Evolutionary conservation across 2,329 filamentous ascomycete genomes (phyloP).

Genomic region (Ascochyta fabae): DNA sequence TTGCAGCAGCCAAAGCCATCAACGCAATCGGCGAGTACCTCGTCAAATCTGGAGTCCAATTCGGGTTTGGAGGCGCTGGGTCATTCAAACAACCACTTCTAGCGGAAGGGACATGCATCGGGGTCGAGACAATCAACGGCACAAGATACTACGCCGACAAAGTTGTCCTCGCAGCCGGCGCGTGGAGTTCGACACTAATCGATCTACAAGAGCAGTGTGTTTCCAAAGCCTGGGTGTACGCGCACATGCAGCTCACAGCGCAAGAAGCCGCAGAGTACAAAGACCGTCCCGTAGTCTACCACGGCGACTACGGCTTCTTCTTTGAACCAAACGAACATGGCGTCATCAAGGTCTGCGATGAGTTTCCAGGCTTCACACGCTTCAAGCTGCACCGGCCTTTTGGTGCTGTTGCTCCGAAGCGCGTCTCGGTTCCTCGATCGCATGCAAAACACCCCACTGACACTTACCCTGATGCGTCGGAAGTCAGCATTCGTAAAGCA

Average conservation of each 20-base stretch:
- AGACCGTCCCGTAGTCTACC: slow-evolving; percentile 62
- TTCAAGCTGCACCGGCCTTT: slow-evolving; percentile 51
- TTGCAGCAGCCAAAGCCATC: slow-evolving; percentile 57
- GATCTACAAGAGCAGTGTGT: slow-evolving; percentile 48
- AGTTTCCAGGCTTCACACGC: slow-evolving; percentile 59
- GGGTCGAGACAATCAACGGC: slow-evolving; percentile 52
- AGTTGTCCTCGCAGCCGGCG: slow-evolving; percentile 53
- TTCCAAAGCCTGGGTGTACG: slow-evolving; percentile 64
- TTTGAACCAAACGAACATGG: slow-evolving; percentile 56
- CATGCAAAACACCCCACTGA: slow-evolving; percentile 55
- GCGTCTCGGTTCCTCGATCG: slow-evolving; percentile 59
- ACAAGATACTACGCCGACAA: slow-evolving; percentile 54
- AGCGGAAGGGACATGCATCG: slow-evolving; percentile 46
- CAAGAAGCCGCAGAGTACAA: slow-evolving; percentile 58
- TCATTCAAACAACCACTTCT: slow-evolving; percentile 55
- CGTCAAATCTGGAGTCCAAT: slow-evolving; percentile 49
- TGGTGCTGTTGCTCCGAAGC: slow-evolving; percentile 55
- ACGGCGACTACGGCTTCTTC: slow-evolving; percentile 58
- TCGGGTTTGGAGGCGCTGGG: slow-evolving; percentile 53
- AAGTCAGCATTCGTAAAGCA: slow-evolving; percentile 47
- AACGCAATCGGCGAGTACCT: slow-evolving; percentile 54
- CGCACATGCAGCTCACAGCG: slow-evolving; percentile 58
- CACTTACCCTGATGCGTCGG: slow-evolving; percentile 53
- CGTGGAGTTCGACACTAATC: slow-evolving; percentile 39
- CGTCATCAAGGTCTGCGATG: slow-evolving; percentile 62